Percentiles rank a stretch among this genome's conserved stretches.
Conservation (phyloP, 495 filamentous ascomycete species). For the Penicillium salamii region DNA sequence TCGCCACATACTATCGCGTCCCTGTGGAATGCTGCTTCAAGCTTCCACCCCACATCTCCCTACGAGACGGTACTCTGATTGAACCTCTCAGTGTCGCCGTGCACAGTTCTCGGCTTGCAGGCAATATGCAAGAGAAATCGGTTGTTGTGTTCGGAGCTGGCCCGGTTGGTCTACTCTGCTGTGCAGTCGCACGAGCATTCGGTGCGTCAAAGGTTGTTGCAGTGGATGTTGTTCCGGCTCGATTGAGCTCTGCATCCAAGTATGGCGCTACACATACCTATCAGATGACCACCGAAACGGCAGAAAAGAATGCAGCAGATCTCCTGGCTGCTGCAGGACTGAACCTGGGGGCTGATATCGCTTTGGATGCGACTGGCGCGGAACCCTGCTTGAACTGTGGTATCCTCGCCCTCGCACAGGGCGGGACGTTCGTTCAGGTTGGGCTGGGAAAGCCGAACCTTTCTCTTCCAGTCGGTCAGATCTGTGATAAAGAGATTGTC, state of each 20-base stretch:
- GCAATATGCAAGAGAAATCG: slow-evolving; percentile 60
- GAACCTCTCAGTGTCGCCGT: slow-evolving; percentile 80
- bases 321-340: slow-evolving; percentile 44
- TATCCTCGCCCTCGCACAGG: slow-evolving; percentile 63
- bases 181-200: slow-evolving; percentile 67
- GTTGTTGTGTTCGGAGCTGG: slow-evolving; percentile 84
- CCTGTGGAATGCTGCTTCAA: slow-evolving; percentile 78
- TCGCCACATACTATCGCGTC: slow-evolving; percentile 69
- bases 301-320: slow-evolving; percentile 60
- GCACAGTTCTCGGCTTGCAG: slow-evolving; percentile 67
- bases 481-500: slow-evolving; percentile 78
- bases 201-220: slow-evolving; percentile 69
- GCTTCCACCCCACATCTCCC: slow-evolving; percentile 62
- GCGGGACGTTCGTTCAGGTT: slow-evolving; percentile 79
- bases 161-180: slow-evolving; percentile 75
- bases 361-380: slow-evolving; percentile 77
- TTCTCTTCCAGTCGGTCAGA: slow-evolving; percentile 74
- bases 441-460: slow-evolving; percentile 77
- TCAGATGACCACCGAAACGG: slow-evolving; percentile 21
- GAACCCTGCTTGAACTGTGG: slow-evolving; percentile 69
- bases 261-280: slow-evolving; percentile 69
- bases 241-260: slow-evolving; percentile 62
- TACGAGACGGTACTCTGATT: slow-evolving; percentile 77
- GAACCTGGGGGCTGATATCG: slow-evolving; percentile 60
- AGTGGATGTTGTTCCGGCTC: slow-evolving; percentile 68